Percentiles rank a stretch among this genome's conserved stretches.
Evolutionary conservation across 2,329 filamentous ascomycete genomes (phyloP).

Genomic region (Elsinoe australis): DNA sequence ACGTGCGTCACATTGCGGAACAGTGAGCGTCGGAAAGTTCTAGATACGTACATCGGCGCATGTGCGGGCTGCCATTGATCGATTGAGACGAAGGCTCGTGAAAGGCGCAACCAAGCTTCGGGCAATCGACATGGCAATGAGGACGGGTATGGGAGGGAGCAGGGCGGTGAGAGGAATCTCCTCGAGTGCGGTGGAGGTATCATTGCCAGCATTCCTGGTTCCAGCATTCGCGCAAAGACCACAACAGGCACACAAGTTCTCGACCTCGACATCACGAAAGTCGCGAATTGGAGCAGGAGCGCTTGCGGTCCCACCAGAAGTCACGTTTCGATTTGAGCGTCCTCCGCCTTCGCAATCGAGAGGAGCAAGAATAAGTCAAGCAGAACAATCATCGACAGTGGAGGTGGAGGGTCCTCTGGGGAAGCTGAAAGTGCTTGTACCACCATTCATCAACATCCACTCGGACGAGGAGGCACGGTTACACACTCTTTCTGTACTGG

Average conservation of each 20-base stretch:
- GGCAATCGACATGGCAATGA: not conserved
- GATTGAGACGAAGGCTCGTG: not conserved
- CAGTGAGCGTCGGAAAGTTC: too few species aligned
- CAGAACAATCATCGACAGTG: conserved; percentile 58
- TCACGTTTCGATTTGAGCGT: conserved; percentile 62
- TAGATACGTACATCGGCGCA: too few species aligned
- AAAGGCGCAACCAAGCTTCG: not conserved
- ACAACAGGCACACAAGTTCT: conserved; percentile 47
- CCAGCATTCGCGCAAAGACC: conserved; percentile 4
- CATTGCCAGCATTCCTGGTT: conserved; percentile 11
- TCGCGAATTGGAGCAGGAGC: conserved; percentile 84
- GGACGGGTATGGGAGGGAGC: not conserved
- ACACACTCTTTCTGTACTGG: conserved; percentile 60
- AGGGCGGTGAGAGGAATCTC: not conserved
- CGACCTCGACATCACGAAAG: conserved; percentile 54
- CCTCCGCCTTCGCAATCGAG: conserved; percentile 49
- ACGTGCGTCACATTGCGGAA: too few species aligned
- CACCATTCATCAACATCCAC: conserved; percentile 65
- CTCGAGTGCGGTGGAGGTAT: not conserved
- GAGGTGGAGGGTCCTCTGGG: conserved; percentile 77
- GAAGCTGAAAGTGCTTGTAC: conserved; percentile 68
- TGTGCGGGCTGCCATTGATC: not conserved
- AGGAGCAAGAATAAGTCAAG: conserved; percentile 53
- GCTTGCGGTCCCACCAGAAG: conserved; percentile 73
- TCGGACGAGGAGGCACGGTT: conserved; percentile 58